phyloP scores from a whole-genome alignment of 208 protist genomes.

The Crithidia thermophila region DNA sequence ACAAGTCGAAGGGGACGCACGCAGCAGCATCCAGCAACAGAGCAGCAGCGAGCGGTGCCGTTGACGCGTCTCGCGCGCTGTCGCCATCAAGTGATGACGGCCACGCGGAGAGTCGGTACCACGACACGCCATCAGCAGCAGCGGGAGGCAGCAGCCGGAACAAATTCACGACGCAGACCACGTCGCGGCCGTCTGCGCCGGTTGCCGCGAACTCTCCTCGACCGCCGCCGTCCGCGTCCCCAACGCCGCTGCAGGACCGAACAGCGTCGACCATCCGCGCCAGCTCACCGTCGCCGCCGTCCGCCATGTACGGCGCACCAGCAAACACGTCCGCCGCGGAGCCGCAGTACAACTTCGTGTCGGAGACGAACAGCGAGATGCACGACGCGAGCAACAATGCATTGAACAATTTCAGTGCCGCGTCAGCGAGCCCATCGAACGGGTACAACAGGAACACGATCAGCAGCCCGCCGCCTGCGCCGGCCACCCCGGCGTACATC shows the following conservation, averaged over 20 bases:
- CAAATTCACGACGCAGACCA: neutral
- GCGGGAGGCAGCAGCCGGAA: neutral
- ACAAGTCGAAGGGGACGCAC: neutral
- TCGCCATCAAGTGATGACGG: too few species aligned
- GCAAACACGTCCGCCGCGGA: too few species aligned
- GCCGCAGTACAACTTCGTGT: neutral
- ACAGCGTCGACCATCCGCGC: neutral
- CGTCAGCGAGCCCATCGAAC: neutral
- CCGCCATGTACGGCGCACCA: neutral
- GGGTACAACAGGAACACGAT: neutral
- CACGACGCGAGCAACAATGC: too few species aligned
- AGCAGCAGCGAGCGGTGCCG: neutral
- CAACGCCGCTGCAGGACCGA: neutral
- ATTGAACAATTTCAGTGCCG: too few species aligned
- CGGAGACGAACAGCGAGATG: neutral
- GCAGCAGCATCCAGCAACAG: slow-evolving; percentile 2
- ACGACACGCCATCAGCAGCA: neutral
- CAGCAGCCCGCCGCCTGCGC: neutral
- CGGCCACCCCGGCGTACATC: neutral
- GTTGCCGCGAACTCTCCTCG: neutral
- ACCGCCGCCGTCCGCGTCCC: neutral
- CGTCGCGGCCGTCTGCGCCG: neutral
- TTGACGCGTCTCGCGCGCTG: neutral
- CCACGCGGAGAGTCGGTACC: too few species aligned
- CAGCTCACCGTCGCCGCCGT: neutral